Conservation (phyloP, 768 basidiomycete species). For the Suillus alpinus region DNA sequence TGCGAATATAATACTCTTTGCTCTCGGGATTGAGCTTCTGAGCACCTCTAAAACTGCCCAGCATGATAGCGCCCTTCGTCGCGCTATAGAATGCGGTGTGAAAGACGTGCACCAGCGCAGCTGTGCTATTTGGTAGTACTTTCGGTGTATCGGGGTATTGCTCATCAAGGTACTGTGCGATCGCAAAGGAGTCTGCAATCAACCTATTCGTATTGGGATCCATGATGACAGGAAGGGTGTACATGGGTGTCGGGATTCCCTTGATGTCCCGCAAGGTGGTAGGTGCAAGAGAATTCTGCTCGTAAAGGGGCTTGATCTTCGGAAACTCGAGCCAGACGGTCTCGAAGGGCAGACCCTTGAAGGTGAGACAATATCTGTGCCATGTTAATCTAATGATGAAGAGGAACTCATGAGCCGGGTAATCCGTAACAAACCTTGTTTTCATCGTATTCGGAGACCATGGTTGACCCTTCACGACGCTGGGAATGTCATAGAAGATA, state of each 20-base stretch:
- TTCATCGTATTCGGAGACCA: slow-evolving; percentile 42
- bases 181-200: slow-evolving; percentile 42
- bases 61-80: slow-evolving; percentile 8
- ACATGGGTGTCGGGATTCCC: slow-evolving; percentile 24
- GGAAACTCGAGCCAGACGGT: slow-evolving; percentile 54
- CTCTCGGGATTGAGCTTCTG: slow-evolving; percentile 32
- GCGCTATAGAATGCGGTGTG: slow-evolving; percentile 13
- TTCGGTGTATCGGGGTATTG: slow-evolving; percentile 43
- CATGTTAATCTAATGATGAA: not conserved
- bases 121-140: slow-evolving; percentile 34
- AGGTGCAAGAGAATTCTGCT: slow-evolving; percentile 27
- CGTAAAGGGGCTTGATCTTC: slow-evolving; percentile 38
- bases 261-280: slow-evolving; percentile 1
- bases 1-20: slow-evolving; percentile 38
- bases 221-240: slow-evolving; percentile 51
- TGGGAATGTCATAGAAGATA: slow-evolving; percentile 35
- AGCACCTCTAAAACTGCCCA: slow-evolving; percentile 22
- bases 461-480: slow-evolving; percentile 19
- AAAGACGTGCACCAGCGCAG: slow-evolving; percentile 33
- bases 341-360: slow-evolving; percentile 38
- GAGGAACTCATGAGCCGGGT: not conserved
- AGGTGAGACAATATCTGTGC: not conserved
- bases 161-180: slow-evolving; percentile 50
- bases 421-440: slow-evolving; percentile 23
- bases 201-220: slow-evolving; percentile 40